Evolutionary conservation across 2,329 filamentous ascomycete genomes (phyloP).

Genomic region (Hirsutella rhossiliensis): DNA sequence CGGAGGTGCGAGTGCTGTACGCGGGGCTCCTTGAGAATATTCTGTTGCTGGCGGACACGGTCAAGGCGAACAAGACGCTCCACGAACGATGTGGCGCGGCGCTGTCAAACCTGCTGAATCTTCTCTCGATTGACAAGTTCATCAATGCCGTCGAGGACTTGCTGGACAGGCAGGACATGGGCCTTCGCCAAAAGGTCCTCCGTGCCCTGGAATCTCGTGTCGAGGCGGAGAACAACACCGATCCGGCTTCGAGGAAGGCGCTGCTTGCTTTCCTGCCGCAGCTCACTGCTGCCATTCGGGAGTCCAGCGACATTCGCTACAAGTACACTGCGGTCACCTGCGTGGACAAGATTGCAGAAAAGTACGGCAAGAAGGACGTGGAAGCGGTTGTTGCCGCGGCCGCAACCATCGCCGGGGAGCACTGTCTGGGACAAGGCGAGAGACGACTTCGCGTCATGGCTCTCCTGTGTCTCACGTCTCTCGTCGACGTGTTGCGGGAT

Average conservation of each 20-base stretch:
- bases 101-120: slow-evolving; percentile 67
- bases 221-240: slow-evolving; percentile 56
- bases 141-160: slow-evolving; percentile 78
- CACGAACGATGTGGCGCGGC: slow-evolving; percentile 54
- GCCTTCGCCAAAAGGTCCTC: slow-evolving; percentile 68
- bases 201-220: slow-evolving; percentile 72
- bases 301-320: slow-evolving; percentile 59
- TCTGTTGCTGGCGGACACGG: slow-evolving; percentile 51
- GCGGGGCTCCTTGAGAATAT: slow-evolving; percentile 55
- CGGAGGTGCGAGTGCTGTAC: slow-evolving; percentile 57
- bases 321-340: slow-evolving; percentile 81
- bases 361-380: slow-evolving; percentile 86
- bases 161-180: slow-evolving; percentile 61
- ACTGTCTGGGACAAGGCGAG: slow-evolving; percentile 66
- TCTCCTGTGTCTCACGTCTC: slow-evolving; percentile 77
- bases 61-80: slow-evolving; percentile 43
- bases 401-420: slow-evolving; percentile 59
- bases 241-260: slow-evolving; percentile 54
- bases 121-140: slow-evolving; percentile 80
- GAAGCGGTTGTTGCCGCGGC: slow-evolving; percentile 66
- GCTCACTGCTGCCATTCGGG: slow-evolving; percentile 63
- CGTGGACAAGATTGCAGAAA: slow-evolving; percentile 85
- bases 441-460: slow-evolving; percentile 67
- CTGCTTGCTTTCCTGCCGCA: slow-evolving; percentile 71
- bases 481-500: slow-evolving; percentile 79